Percentiles rank a stretch among this genome's conserved stretches.
Evolutionary conservation across 306 rosid species (phyloP).

Genomic region (Erythrophleum fordii): DNA sequence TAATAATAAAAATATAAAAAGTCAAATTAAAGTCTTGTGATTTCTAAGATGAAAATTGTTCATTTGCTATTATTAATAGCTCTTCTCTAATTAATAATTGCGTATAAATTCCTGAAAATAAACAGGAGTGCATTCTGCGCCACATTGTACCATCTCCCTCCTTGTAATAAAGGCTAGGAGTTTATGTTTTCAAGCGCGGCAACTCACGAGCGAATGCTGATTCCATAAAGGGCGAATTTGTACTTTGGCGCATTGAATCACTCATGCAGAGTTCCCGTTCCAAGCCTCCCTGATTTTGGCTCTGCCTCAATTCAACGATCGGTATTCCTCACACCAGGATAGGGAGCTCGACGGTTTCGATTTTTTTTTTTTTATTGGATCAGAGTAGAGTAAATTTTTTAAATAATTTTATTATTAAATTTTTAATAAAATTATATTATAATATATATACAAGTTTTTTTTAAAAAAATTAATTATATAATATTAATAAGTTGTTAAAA

Average conservation of each 20-base stretch:
- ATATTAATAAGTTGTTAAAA: too few species aligned
- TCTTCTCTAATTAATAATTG: not conserved
- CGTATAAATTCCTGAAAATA: not conserved
- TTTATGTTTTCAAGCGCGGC: conserved; percentile 19
- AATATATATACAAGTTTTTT: too few species aligned
- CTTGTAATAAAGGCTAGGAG: not conserved
- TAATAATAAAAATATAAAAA: too few species aligned
- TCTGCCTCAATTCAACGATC: not conserved
- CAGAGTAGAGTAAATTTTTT: too few species aligned
- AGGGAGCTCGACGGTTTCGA: too few species aligned
- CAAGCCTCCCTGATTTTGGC: not conserved
- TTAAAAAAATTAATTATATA: too few species aligned
- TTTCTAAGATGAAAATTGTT: too few species aligned
- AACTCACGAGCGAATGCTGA: conserved; percentile 42
- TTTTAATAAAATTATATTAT: too few species aligned
- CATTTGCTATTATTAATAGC: too few species aligned
- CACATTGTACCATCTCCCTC: not conserved
- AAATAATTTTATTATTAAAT: too few species aligned
- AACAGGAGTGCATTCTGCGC: not conserved
- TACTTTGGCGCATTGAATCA: conserved; percentile 36
- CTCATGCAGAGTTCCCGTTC: conserved; percentile 36
- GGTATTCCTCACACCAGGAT: not conserved
- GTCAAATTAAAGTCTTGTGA: too few species aligned
- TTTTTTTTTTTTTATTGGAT: too few species aligned
- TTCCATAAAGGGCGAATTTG: conserved; percentile 29